These are phyloP conservation scores for Cnidoscolus chayamansa DNA, from an alignment of 441 rosid species.

Conservation along the genomic window DNA sequence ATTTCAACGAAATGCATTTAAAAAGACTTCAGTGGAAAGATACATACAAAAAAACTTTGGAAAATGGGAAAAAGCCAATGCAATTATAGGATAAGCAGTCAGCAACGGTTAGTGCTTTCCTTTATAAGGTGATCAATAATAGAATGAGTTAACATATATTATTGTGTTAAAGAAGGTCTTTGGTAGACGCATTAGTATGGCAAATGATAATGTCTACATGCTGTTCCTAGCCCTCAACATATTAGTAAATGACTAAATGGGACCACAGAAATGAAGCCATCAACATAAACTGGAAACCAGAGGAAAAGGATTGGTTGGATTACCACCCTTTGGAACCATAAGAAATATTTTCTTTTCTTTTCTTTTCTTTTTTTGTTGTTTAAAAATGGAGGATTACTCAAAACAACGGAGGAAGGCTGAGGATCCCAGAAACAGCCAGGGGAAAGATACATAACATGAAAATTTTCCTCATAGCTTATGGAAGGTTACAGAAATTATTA, in stretches of 20 bases:
- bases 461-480: neutral
- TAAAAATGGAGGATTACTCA: neutral
- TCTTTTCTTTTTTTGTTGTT: neutral
- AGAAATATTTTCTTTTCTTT: neutral
- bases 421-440: conserved; percentile 5
- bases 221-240: neutral
- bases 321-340: neutral
- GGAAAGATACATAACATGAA: conserved; percentile 6
- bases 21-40: conserved; percentile 9
- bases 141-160: conserved; percentile 1
- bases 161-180: neutral
- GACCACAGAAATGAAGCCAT: conserved; percentile 1
- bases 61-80: conserved; percentile 20
- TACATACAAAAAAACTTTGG: conserved; percentile 11
- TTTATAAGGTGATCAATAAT: conserved; percentile 12
- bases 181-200: neutral
- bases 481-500: neutral
- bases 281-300: neutral
- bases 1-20: neutral
- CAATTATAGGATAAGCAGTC: conserved; percentile 23
- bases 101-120: conserved; percentile 11
- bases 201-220: conserved; percentile 5
- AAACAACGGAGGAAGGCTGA: neutral
- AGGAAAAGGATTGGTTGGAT: neutral
- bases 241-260: neutral